Conservation (phyloP, 2,329 filamentous ascomycete genomes). For the Fusarium papillatum region DNA sequence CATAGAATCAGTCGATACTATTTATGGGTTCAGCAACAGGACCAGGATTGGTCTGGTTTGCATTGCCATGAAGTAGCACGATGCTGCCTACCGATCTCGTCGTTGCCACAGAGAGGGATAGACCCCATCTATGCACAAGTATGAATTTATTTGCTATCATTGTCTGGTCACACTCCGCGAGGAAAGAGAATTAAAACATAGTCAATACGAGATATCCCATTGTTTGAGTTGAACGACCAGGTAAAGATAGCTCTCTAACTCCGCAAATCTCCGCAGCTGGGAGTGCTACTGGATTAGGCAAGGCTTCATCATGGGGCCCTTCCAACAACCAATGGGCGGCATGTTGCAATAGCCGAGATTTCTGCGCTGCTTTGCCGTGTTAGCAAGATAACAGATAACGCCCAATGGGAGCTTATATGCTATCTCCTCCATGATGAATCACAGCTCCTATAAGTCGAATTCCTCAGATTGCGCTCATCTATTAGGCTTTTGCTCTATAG, state of each 20-base stretch:
- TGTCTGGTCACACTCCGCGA: too few species aligned
- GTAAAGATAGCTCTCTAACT: neutral
- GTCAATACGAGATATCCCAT: neutral
- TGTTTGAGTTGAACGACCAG: neutral
- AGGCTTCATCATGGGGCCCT: neutral
- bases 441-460: too few species aligned
- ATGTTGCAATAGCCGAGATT: too few species aligned
- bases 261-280: neutral
- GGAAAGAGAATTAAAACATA: too few species aligned
- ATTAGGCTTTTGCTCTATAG: too few species aligned
- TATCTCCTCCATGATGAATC: too few species aligned
- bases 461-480: too few species aligned
- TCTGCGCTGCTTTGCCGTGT: neutral
- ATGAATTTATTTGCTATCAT: neutral
- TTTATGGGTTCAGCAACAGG: neutral
- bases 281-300: neutral
- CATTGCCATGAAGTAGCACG: neutral
- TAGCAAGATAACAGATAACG: neutral
- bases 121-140: neutral
- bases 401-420: too few species aligned
- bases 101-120: neutral
- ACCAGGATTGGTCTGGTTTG: neutral
- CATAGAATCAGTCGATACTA: neutral
- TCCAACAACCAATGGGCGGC: neutral
- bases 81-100: neutral